phyloP scores from a whole-genome alignment of 495 filamentous ascomycete species.

The Stereocaulon alpinum region DNA sequence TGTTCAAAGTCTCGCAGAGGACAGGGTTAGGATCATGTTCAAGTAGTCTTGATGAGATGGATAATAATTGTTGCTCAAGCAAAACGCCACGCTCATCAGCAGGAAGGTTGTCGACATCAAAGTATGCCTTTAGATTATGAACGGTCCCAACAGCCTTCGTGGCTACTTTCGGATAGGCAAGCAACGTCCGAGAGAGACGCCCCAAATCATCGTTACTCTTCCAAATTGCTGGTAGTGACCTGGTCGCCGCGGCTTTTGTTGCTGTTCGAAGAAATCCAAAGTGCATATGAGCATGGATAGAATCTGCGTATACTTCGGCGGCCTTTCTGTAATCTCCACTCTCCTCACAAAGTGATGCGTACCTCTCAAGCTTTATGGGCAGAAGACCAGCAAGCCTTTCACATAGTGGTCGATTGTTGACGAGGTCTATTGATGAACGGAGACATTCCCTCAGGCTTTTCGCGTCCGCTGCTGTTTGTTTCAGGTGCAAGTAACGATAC shows the following conservation, averaged over 20 bases:
- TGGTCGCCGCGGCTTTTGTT: constrained; percentile 21
- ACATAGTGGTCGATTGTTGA: constrained; percentile 30
- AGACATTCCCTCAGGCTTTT: constrained; percentile 35
- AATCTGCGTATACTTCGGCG: constrained; percentile 32
- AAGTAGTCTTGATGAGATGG: constrained; percentile 22
- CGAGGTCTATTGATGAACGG: constrained; percentile 38
- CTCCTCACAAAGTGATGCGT: constrained; percentile 37
- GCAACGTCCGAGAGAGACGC: constrained; percentile 39
- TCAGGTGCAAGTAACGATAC: constrained; percentile 46
- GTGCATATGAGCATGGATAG: constrained; percentile 39
- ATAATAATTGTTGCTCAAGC: constrained; percentile 46
- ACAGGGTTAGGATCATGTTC: not conserved
- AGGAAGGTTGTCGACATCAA: constrained; percentile 34
- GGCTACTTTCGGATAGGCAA: constrained; percentile 36
- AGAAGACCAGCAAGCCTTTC: constrained; percentile 41
- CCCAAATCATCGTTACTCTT: constrained; percentile 13
- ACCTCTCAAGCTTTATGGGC: constrained; percentile 44
- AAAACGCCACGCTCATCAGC: constrained; percentile 35
- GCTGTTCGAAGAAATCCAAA: constrained; percentile 33
- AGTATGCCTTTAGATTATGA: constrained; percentile 21
- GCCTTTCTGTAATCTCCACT: constrained; percentile 30
- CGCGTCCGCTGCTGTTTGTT: constrained; percentile 31
- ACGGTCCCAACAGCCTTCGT: constrained; percentile 16
- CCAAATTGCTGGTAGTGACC: constrained; percentile 23
- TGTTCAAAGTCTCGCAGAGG: constrained; percentile 7